Evolutionary conservation across 352 stramenopile genomes (phyloP).

Genomic region (Phytophthora tubulina): DNA sequence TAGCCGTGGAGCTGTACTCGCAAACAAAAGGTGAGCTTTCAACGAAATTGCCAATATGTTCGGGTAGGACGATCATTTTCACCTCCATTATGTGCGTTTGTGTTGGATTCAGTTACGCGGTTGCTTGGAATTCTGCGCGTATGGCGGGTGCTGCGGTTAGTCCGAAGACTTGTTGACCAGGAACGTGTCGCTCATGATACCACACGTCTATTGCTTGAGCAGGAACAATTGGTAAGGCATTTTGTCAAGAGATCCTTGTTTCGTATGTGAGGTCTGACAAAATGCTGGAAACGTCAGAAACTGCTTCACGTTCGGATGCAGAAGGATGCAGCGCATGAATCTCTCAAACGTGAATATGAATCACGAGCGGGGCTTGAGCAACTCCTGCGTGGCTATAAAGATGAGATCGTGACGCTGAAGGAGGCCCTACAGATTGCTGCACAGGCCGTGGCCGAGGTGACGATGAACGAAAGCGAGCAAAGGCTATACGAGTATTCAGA

Average conservation of each 20-base stretch:
- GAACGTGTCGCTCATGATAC: slow-evolving; percentile 55
- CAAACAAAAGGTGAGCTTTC: slow-evolving; percentile 60
- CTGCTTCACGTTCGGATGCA: slow-evolving; percentile 54
- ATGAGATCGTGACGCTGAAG: slow-evolving; percentile 78
- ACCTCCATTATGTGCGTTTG: slow-evolving; percentile 5
- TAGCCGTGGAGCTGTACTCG: slow-evolving; percentile 57
- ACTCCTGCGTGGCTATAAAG: slow-evolving; percentile 74
- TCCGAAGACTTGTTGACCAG: slow-evolving; percentile 57
- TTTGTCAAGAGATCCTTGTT: neutral
- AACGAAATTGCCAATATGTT: neutral
- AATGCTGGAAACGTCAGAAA: slow-evolving; percentile 37
- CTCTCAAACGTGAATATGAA: slow-evolving; percentile 67
- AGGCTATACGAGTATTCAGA: slow-evolving; percentile 8
- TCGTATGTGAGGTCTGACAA: neutral
- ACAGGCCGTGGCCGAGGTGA: slow-evolving; percentile 58
- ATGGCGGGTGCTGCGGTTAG: slow-evolving; percentile 70
- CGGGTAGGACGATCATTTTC: neutral
- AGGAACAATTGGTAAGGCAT: slow-evolving; percentile 55
- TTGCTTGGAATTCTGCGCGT: slow-evolving; percentile 64
- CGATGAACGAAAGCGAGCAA: slow-evolving; percentile 23
- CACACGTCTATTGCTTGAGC: slow-evolving; percentile 50
- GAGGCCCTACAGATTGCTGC: slow-evolving; percentile 80
- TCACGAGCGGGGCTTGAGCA: slow-evolving; percentile 59
- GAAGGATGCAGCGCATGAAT: slow-evolving; percentile 60
- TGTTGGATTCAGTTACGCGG: slow-evolving; percentile 42